phyloP scores from a whole-genome alignment of 2,329 filamentous ascomycete genomes.

The Hymenoscyphus repandus region DNA sequence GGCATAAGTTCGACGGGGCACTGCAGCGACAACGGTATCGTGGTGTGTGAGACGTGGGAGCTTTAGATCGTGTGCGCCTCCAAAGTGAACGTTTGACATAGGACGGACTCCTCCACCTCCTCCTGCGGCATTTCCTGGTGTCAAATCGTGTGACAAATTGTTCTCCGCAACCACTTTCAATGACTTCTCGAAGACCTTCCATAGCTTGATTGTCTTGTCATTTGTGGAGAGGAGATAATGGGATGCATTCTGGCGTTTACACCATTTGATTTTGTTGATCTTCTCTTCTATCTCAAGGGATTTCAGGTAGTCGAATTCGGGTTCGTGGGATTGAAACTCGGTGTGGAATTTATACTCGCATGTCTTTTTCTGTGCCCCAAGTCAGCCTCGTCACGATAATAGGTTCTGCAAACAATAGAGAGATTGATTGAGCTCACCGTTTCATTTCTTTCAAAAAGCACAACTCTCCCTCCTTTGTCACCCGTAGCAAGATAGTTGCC shows the following conservation, averaged over 20 bases:
- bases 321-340: conserved; percentile 98
- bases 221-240: conserved; percentile 98
- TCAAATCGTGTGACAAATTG: conserved; percentile 92
- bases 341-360: conserved; percentile 99
- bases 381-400: conserved; percentile 30
- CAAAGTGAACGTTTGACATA: conserved; percentile 70
- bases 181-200: conserved; percentile 99
- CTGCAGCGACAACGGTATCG: conserved; percentile 94
- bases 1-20: conserved; percentile 91
- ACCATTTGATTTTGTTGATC: conserved; percentile 99
- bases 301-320: conserved; percentile 98
- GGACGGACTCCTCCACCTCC: conserved; percentile 74
- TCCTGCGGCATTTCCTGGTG: conserved; percentile 63
- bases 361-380: conserved; percentile 78
- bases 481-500: conserved; percentile 87
- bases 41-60: conserved; percentile 95
- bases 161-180: conserved; percentile 98
- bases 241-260: conserved; percentile 92
- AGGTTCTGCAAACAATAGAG: not conserved
- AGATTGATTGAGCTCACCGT: conserved; percentile 53
- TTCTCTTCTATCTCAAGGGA: conserved; percentile 99
- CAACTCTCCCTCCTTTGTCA: conserved; percentile 81
- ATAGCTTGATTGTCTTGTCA: conserved; percentile 99
- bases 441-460: conserved; percentile 89
- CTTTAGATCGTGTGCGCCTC: conserved; percentile 76